These are phyloP conservation scores for Asterella californica DNA, from an alignment of 225 moss, liverwort and hornwort species.

Conservation along the genomic window DNA sequence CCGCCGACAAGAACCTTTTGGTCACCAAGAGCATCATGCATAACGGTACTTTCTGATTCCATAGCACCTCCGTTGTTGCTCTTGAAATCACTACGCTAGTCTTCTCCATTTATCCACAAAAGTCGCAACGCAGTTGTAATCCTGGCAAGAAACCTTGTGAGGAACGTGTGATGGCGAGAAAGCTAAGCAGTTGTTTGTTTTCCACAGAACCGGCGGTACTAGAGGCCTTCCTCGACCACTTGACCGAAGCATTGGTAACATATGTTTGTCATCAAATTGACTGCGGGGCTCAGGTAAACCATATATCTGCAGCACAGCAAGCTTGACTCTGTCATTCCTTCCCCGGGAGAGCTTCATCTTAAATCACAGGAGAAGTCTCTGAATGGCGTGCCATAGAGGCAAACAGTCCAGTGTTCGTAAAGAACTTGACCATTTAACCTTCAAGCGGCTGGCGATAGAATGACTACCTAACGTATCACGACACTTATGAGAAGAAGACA, in stretches of 20 bases:
- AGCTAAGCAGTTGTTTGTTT: not conserved
- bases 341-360: too few relatives aligned
- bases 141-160: not conserved
- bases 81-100: not conserved
- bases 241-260: constrained; percentile 66
- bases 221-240: constrained; percentile 54
- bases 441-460: too few relatives aligned
- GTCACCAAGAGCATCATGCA: constrained; percentile 80
- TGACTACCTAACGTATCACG: too few relatives aligned
- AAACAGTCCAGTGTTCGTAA: too few relatives aligned
- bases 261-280: constrained; percentile 87
- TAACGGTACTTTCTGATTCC: constrained; percentile 29
- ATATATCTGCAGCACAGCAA: not conserved
- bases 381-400: too few relatives aligned
- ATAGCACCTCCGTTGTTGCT: not conserved
- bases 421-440: too few relatives aligned
- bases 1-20: constrained; percentile 67
- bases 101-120: not conserved
- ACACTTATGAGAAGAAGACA: too few relatives aligned
- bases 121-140: not conserved
- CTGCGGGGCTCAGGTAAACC: constrained; percentile 61
- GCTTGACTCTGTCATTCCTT: too few relatives aligned
- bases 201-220: constrained; percentile 62
- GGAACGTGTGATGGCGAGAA: not conserved
- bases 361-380: too few relatives aligned